Evolutionary conservation across 139 green algal genomes (phyloP), one percentile per base, ranked within the genome.

Genomic region (Mesostigma viride): DNA sequence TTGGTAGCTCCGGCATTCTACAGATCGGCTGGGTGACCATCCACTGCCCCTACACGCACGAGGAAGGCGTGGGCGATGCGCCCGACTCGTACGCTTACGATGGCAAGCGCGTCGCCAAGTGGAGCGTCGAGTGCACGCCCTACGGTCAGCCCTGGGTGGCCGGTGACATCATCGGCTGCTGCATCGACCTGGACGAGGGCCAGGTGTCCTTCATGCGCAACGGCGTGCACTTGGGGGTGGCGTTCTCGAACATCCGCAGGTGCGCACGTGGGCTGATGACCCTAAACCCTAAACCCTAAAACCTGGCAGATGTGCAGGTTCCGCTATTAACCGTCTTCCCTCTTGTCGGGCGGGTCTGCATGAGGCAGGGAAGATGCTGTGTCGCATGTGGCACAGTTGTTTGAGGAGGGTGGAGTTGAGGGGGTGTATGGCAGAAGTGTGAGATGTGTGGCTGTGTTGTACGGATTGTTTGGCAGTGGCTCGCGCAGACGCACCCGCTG

Each of bases 21-120:
- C 90, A 96, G 81, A 74, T 96, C 34, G 86, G 90, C 1, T 96
- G 89, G 89, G 88, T 83, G 20, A 94, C 90, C 0, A 40, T 88
- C 1, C 28, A 67, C 14, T 92, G 86, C 45, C 83, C 81, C 1
- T 96, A 95, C 81, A 97, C 83, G 3, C 75, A 78, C 3, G 91
- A 96, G 72, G 87, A 97, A 69, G 91, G 91, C 8, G 87, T 96
- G 36, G 91, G 91, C 1, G 91, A 97, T 67, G 86, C 78, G 8
- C 65, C 80, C 0, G 82, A 96, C 77, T 89, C 75, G 33, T 94
- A 88, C 61, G 87, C 87, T 0, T 89, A 81, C 64, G 86, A 93
- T 46, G 87, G 87, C 5, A 94, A 95, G 69, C 80, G 91, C 24
- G 58, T 86, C 20, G 72, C 72, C 31, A 90, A 90, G 67, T 97